These are phyloP conservation scores for Phtheirospermum japonicum DNA, from an alignment of 257 asterid species.

Conservation along the genomic window DNA sequence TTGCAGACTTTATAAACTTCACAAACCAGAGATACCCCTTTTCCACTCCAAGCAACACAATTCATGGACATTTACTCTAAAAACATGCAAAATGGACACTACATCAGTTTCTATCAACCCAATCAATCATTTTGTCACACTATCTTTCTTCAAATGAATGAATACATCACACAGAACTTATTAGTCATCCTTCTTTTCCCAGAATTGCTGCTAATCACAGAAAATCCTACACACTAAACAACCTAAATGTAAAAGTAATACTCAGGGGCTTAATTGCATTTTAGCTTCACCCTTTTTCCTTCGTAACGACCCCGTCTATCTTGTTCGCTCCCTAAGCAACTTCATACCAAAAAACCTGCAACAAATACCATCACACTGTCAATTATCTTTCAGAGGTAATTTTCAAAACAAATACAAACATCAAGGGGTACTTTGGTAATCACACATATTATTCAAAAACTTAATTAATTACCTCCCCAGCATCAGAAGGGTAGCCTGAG, in stretches of 20 bases:
- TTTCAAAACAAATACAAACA: background rate
- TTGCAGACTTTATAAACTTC: no score
- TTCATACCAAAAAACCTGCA: slow-evolving; percentile 57
- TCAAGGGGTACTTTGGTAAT: background rate
- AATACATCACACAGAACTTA: background rate
- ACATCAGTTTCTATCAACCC: no score
- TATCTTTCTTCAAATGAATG: no score
- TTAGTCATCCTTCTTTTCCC: background rate
- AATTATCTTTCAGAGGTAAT: background rate
- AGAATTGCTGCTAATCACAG: background rate
- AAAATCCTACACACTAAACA: background rate
- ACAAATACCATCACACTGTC: slow-evolving; percentile 2
- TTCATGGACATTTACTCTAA: background rate
- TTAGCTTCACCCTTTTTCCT: background rate
- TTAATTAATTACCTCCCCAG: slow-evolving; percentile 47
- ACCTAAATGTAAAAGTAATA: background rate
- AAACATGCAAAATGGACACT: background rate
- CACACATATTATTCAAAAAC: background rate
- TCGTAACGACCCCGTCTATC: slow-evolving; percentile 9
- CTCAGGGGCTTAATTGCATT: background rate
- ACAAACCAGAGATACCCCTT: background rate
- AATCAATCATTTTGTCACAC: no score
- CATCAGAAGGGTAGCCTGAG: slow-evolving; percentile 92
- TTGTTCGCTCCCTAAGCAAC: slow-evolving; percentile 53
- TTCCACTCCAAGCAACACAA: background rate